A percentile compares a stretch with the other conserved stretches of the same genome.
phyloP scores from a whole-genome alignment of 768 basidiomycete genomes.

The Baorangia bicolor region DNA sequence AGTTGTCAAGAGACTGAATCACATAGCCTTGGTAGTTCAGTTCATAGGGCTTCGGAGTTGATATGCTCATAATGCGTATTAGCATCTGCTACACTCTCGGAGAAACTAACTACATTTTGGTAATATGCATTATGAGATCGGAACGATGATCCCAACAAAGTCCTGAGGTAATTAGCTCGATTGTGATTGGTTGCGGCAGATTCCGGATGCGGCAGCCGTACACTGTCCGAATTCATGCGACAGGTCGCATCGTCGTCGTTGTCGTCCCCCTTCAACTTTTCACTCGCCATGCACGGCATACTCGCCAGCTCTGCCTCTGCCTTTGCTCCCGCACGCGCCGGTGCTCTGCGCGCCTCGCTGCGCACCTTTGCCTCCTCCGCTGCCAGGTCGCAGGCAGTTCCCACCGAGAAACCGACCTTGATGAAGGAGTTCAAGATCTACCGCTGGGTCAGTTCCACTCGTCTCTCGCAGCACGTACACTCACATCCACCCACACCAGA shows the following conservation, averaged over 20 bases:
- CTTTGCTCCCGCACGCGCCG: slow-evolving; percentile 5
- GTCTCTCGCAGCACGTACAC: not conserved
- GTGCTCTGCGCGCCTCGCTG: slow-evolving; percentile 9
- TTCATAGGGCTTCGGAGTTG: too few species aligned
- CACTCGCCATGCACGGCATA: slow-evolving; percentile 14
- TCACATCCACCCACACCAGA: slow-evolving; percentile 42
- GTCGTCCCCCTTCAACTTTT: not conserved
- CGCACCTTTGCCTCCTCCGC: slow-evolving; percentile 36
- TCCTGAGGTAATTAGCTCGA: too few species aligned
- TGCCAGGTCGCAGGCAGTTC: slow-evolving; percentile 38
- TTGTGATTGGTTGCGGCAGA: slow-evolving; percentile 24
- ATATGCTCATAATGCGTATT: too few species aligned
- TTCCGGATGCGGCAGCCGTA: slow-evolving; percentile 11
- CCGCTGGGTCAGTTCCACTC: slow-evolving; percentile 69
- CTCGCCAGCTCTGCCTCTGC: not conserved
- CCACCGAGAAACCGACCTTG: slow-evolving; percentile 64
- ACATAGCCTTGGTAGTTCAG: too few species aligned
- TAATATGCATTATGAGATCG: too few species aligned
- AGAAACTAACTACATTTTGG: too few species aligned
- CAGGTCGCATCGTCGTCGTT: not conserved
- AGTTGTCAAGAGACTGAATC: too few species aligned
- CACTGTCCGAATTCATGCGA: slow-evolving; percentile 19
- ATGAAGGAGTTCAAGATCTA: slow-evolving; percentile 98
- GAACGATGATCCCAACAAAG: too few species aligned
- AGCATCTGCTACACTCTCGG: too few species aligned